Evolutionary conservation across 768 basidiomycete genomes (phyloP), one percentile per base, ranked within the genome.

Genomic region (Coprinopsis strossmayeri): DNA sequence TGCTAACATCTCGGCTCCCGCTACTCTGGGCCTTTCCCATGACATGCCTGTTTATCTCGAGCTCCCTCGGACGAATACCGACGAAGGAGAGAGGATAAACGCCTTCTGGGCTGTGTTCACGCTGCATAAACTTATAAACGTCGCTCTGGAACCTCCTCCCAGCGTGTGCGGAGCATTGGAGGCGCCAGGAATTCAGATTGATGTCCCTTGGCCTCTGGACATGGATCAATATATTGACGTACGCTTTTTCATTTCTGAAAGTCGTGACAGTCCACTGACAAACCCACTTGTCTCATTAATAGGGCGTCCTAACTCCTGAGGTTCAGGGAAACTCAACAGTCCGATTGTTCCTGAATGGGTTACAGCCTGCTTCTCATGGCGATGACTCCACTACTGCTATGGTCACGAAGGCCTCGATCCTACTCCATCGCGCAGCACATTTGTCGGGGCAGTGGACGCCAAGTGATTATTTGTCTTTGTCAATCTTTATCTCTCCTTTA

Each of bases 31-130:
- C 63, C 51, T 76, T 56, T 30, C 65, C 55, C 56, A 74, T 57
- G 63, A 67, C 53, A 65, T 74, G 10, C 67, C 79, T 44, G 64
- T 75, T 53, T 61, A 64, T 1, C 60, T 79, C 17, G 60, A 55
- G 56, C 67, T n/a, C 55, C 73, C 57, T 54, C 69, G 35, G 15
- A 73, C 77, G 56, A 54, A 62, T 21, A 59, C 78, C n/a, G 82
- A 82, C 52, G 80, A 83, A 58, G 81, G 77, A 17, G 82, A 84
- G 57, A 70, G 80, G 26, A 81, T 84, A 49, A 79, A 78, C 47
- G 78, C 72, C 0, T 84, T 85, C 59, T 85, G 83, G 83, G 65
- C 76, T 0, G 78, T 78, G 5, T 74, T 79, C 52, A 64, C 69
- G 41, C 68, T 83, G 46, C 81, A 84, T 62, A 77, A 80, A 46